Evolutionary conservation across 2,329 filamentous ascomycete genomes (phyloP), one percentile per base, ranked within the genome.

Genomic region (Diaporthe destruens): DNA sequence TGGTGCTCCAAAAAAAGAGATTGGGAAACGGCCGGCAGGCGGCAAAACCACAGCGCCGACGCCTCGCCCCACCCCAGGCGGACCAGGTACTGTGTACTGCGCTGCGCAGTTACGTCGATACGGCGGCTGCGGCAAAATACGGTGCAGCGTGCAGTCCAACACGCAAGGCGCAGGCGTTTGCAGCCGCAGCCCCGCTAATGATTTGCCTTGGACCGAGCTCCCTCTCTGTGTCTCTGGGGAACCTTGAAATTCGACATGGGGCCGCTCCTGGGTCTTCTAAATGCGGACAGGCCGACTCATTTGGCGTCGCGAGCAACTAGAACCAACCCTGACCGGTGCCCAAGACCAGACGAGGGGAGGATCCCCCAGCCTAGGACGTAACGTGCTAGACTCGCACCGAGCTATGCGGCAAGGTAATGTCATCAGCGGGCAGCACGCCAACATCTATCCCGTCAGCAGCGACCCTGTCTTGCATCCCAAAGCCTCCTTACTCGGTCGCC

Each of bases 181-280:
- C 29, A 39, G 61, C 61, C 32, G 61, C 47, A 66, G 61, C 47
- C 61, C 61, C 61, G 61, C 61, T 66, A 66, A 66, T 66, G 61
- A 66, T 66, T 65, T 51, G 61, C 61, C 61, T 39, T 66, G 61
- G 51, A 66, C 61, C 61, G 47, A 53, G 61, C 61, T 66, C 32
- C 16, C 29, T 47, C 39, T 42, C 39, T 47, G 23, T 47, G 23
- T n/a, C 59, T 66, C 61, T 66, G 61, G 61, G 61, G 61, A 66
- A 66, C 61, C 61, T 66, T 66, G 61, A 53, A 53, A 66, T 66
- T 66, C 47, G 61, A 66, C 61, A 51, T 66, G 61, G 61, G 61
- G 47, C 61, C 44, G 59, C 20, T 49, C 36, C 56, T 61, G 56
- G 56, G 56, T 23, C 25, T 63, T 47, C 61, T 66, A 66, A 66